Base-by-base conservation (phyloP, 2,329 filamentous ascomycete species). In the Furcasterigmium furcatum region DNA sequence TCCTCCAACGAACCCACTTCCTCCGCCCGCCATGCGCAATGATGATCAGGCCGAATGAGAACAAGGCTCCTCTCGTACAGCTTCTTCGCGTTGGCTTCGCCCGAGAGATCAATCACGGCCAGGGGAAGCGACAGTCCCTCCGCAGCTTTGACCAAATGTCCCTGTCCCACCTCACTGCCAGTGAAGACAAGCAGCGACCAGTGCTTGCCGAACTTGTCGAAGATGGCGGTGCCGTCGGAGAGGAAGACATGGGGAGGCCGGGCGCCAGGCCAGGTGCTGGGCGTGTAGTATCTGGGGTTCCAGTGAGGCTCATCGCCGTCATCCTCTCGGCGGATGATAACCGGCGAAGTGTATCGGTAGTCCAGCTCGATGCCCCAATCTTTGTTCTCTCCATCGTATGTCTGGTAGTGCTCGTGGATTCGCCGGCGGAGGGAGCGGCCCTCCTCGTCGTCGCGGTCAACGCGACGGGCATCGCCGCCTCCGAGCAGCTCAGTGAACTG, bases 301-400 rank as follows among this genome's bases (percentile, higher is more conserved):
- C 29, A 44, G 9, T 35, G 10, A 18, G 41, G 41, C 21, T 38
- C 41, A 5, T 18, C 10, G 12, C 22, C 22, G 21, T 36, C n/a
- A 12, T 8, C n/a, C 13, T 36, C 32, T 10, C 10, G n/a, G 14
- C 18, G 30, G 5, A 36, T 12, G n/a, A 44, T n/a, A 6, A 44
- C 41, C 4, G 41, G 1, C 66, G 69, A 2, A 44, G 47, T 46
- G 36, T 60, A 57, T 9, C 53, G 44, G 41, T 61, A 59, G 3
- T 50, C 58, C 52, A 63, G 47, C 42, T 62, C 60, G 19, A 61
- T 53, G 2, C 58, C 58, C 9, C 49, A 47, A 19, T 58, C 54
- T 29, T 51, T 55, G 43, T 60, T 59, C 45, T 62, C 59, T 4
- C 46, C 51, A 34, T 61, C 52, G 18, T 59, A 47, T 10, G 39